Conservation (phyloP, 306 rosid genomes). For the Lagenaria siceraria region DNA sequence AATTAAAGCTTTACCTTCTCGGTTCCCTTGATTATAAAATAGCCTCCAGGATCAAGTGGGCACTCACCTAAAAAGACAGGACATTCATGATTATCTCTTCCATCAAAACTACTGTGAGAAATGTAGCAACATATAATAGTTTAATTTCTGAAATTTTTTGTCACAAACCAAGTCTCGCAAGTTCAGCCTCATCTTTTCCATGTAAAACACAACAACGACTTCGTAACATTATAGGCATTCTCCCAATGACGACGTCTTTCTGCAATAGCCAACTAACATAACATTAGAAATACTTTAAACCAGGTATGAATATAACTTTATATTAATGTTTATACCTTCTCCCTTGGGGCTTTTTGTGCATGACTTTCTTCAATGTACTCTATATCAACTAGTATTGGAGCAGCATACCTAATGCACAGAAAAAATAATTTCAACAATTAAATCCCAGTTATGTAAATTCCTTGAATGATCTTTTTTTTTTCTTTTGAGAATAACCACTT, state of each 20-base stretch:
- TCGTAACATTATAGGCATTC: constrained; percentile 84
- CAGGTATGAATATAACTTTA: neutral
- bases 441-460: neutral
- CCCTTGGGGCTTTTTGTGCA: constrained; percentile 15
- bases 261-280: constrained; percentile 13
- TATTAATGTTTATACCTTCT: constrained; percentile 30
- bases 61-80: constrained; percentile 55
- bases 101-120: neutral
- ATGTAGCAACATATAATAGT: neutral
- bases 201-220: constrained; percentile 60
- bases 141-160: neutral
- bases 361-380: constrained; percentile 52
- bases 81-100: neutral
- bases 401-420: constrained; percentile 43
- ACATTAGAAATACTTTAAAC: neutral
- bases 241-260: constrained; percentile 46
- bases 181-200: constrained; percentile 73
- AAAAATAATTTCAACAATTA: neutral
- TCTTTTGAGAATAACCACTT: too few species aligned
- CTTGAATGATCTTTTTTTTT: neutral
- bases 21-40: constrained; percentile 79
- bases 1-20: constrained; percentile 59
- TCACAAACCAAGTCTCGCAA: constrained; percentile 64
- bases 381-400: constrained; percentile 59
- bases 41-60: constrained; percentile 96